Conservation (phyloP, 2,329 filamentous ascomycete genomes). For the Paraphoma chrysanthemicola region DNA sequence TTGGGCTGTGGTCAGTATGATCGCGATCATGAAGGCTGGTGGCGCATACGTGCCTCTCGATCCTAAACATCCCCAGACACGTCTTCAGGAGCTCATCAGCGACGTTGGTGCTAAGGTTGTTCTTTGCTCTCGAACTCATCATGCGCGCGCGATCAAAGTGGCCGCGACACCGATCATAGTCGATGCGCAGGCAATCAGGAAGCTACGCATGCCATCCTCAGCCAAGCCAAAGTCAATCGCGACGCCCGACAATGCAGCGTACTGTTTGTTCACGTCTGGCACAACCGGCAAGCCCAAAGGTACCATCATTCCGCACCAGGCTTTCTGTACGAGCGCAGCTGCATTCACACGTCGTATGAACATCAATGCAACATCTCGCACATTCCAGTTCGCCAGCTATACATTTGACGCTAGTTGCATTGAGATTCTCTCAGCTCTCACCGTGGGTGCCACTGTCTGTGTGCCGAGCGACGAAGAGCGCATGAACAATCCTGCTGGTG, state of each 20-base stretch:
- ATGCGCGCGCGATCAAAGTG: constrained; percentile 29
- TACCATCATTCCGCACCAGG: constrained; percentile 68
- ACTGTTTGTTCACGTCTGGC: constrained; percentile 64
- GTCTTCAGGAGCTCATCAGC: constrained; percentile 44
- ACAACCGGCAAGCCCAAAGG: constrained; percentile 60
- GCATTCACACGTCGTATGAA: constrained; percentile 42
- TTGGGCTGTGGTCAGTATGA: constrained; percentile 42
- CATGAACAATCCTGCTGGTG: constrained; percentile 59
- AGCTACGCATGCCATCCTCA: constrained; percentile 41
- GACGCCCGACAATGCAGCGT: constrained; percentile 59
- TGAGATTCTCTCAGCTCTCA: constrained; percentile 61
- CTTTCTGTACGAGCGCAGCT: constrained; percentile 59
- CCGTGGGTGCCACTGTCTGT: constrained; percentile 59
- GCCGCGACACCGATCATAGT: constrained; percentile 28
- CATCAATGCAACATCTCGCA: constrained; percentile 62
- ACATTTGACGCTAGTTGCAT: constrained; percentile 64
- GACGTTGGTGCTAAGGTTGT: constrained; percentile 39
- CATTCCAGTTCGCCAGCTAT: constrained; percentile 60
- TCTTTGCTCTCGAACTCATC: constrained; percentile 32
- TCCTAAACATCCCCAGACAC: constrained; percentile 43
- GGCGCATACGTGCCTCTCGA: constrained; percentile 48
- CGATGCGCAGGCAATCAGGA: constrained; percentile 52
- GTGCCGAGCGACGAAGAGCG: constrained; percentile 63
- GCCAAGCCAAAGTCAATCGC: constrained; percentile 46
- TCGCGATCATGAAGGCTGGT: constrained; percentile 49